phyloP scores from a whole-genome alignment of 768 basidiomycete species.

The Boletus coccyginus region DNA sequence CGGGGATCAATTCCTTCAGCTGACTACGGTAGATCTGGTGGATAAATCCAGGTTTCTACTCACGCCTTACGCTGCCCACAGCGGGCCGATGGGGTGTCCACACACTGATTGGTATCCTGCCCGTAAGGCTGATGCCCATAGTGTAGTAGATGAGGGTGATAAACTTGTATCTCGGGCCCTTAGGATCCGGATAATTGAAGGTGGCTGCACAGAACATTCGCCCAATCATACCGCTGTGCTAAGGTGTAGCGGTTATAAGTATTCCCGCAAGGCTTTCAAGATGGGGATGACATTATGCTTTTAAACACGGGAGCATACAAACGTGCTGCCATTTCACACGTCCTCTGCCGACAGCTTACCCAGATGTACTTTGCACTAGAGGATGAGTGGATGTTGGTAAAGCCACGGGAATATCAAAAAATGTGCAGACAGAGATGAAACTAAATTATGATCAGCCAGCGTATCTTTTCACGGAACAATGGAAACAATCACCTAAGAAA shows the following conservation, averaged over 20 bases:
- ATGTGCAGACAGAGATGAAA: background rate
- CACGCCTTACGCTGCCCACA: background rate
- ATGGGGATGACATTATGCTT: background rate
- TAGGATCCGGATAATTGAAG: background rate
- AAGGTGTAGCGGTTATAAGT: background rate
- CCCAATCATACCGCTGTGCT: background rate
- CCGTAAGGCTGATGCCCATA: background rate
- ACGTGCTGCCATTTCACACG: background rate
- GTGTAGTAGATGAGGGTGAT: background rate
- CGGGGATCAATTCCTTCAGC: background rate
- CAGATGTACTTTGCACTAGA: background rate
- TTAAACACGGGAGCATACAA: background rate
- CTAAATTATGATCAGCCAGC: background rate
- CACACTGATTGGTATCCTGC: background rate
- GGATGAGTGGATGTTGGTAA: background rate
- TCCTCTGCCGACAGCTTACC: background rate
- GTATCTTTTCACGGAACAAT: background rate
- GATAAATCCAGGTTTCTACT: background rate
- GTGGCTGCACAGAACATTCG: too few species aligned
- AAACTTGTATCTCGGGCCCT: too few species aligned
- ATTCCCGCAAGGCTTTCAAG: too few species aligned
- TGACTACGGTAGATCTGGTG: background rate
- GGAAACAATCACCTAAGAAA: conserved; percentile 6
- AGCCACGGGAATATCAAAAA: background rate
- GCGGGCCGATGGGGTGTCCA: background rate